phyloP scores from a whole-genome alignment of 1,139 yeast genomes.

The Zygosaccharomyces sapae region DNA sequence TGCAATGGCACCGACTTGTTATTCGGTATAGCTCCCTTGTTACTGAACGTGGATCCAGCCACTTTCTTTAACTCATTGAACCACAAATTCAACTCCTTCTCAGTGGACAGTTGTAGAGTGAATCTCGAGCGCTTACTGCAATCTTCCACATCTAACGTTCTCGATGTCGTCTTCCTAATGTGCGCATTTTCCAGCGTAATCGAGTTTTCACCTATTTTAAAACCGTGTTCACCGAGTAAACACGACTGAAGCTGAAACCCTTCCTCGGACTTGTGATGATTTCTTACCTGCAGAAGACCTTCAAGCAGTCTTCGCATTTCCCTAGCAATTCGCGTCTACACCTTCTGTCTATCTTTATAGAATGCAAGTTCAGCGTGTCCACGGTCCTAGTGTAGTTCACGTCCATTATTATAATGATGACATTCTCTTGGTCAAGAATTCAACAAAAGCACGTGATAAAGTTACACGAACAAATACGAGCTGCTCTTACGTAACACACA shows the following conservation, averaged over 20 bases:
- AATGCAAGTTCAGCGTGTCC: no score
- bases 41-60: background rate
- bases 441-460: no score
- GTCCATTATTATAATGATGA: no score
- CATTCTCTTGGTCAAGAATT: no score
- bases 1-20: background rate
- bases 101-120: conserved; percentile 1
- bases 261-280: background rate
- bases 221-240: background rate
- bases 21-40: background rate
- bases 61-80: background rate
- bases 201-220: background rate
- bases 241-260: background rate
- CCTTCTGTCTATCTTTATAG: no score
- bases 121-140: background rate
- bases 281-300: background rate
- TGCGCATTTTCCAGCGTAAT: background rate
- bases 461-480: no score
- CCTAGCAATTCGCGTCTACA: no score
- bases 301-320: background rate
- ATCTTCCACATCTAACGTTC: conserved; percentile 3
- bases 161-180: background rate
- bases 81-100: conserved; percentile 4
- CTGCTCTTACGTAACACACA: no score
- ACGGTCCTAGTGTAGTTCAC: no score